phyloP scores from a whole-genome alignment of 1,139 yeast genomes.

The Groenewaldozyma auringiensis region DNA sequence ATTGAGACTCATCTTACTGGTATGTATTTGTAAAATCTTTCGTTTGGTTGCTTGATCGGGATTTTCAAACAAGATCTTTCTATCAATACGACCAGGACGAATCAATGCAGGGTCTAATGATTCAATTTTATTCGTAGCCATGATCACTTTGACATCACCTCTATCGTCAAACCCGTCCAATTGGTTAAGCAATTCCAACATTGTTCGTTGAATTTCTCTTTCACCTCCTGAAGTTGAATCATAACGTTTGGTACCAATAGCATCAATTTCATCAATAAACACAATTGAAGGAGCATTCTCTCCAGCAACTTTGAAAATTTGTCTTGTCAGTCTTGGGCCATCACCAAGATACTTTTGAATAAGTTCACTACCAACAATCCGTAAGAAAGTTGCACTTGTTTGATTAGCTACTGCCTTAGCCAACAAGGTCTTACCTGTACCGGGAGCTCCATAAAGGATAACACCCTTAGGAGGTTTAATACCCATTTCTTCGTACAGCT shows the following conservation, averaged over 20 bases:
- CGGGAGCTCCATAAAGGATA: slow-evolving; percentile 96
- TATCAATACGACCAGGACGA: slow-evolving; percentile 97
- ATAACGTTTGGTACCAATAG: slow-evolving; percentile 95
- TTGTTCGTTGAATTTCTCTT: slow-evolving; percentile 95
- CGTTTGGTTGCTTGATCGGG: slow-evolving; percentile 91
- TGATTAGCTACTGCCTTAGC: slow-evolving; percentile 99
- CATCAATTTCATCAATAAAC: slow-evolving; percentile 97
- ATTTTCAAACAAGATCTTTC: slow-evolving; percentile 92
- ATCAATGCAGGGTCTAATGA: slow-evolving; percentile 94
- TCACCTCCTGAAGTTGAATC: slow-evolving; percentile 97
- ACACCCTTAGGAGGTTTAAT: slow-evolving; percentile 99
- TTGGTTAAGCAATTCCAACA: slow-evolving; percentile 94
- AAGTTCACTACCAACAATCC: slow-evolving; percentile 95
- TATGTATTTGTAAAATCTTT: slow-evolving; percentile 88
- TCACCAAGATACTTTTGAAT: slow-evolving; percentile 97
- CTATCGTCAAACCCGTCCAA: slow-evolving; percentile 97
- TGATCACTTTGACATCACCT: slow-evolving; percentile 96
- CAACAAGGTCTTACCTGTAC: slow-evolving; percentile 94
- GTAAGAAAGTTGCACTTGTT: slow-evolving; percentile 89
- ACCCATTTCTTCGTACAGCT: slow-evolving; percentile 97
- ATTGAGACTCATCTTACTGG: slow-evolving; percentile 87
- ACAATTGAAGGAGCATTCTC: slow-evolving; percentile 98
- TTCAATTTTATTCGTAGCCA: slow-evolving; percentile 98
- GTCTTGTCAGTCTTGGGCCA: slow-evolving; percentile 93
- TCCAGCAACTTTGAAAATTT: slow-evolving; percentile 92